Base-by-base conservation (phyloP, 805 yeast genomes). In the Brettanomyces anomalus region DNA sequence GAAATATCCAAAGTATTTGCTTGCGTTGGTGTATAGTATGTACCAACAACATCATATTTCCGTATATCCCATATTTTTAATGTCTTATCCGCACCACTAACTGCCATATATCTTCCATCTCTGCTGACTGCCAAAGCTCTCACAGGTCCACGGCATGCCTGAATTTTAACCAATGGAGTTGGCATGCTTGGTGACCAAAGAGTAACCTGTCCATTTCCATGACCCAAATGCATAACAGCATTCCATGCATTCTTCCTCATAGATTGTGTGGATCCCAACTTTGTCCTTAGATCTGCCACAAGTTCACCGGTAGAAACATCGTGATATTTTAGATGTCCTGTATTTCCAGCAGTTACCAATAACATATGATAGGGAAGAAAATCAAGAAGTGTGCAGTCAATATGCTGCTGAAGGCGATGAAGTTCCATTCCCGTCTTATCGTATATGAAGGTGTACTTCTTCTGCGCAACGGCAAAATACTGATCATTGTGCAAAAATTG, bases 391-490 rank as follows among this genome's bases (percentile, higher is more conserved):
- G 89, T 85, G 21, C 81, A 81, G 52, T 89, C 97, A 24, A 87
- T 70, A 60, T 93, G 98, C 57, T 85, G 93, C 55, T 84, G 85
- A 63, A 93, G 70, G 55, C 94, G 77, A 64, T 93, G 99, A 46
- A 93, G 66, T 70, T 93, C 99, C 42, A 82, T 72, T 24, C 99
- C 99, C 48, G 81, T 77, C 50, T 81, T 81, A 62, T 93, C 96
- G 61, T 93, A 93, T 32, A 93, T 85, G 60, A 82, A 93, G 0
- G 93, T 85, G 62, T 90, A 86, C 61, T 87, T 89, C 65, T 88
- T 89, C 65, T 93, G 99, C 2, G 99, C 97, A 15, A 81, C 96
- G 0, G 99, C 99, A 66, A 86, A 88, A 62, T 70, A 88, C 62
- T 88, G 96, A 57, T 89, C 94, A 57, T 83, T 88, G 56, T 90